These are phyloP conservation scores for Heliosperma pusillum DNA, from an alignment of 148 eudicot species.

Conservation along the genomic window DNA sequence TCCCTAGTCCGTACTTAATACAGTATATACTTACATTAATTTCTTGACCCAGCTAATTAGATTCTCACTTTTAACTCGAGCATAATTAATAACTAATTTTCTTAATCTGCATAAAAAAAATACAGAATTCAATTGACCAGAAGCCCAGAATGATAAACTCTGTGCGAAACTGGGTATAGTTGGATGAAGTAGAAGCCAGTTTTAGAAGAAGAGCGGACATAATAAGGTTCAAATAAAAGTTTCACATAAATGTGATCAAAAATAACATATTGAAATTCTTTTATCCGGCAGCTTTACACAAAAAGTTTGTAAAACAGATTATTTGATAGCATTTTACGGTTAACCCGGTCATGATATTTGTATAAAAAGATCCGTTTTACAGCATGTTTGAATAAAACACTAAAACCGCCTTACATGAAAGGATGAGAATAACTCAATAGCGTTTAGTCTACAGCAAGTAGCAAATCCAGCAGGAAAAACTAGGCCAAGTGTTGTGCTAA, in stretches of 20 bases:
- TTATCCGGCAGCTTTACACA: too few species aligned
- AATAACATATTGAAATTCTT: not conserved
- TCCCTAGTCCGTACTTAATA: not conserved
- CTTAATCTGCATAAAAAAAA: not conserved
- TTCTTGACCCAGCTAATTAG: not conserved
- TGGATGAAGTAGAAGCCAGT: not conserved
- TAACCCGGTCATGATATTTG: too few species aligned
- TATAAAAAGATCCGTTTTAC: too few species aligned
- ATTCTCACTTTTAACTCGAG: not conserved
- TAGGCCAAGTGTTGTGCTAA: conserved; percentile 46
- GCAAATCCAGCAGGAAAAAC: not conserved
- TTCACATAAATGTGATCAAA: not conserved
- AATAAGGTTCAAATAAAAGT: too few species aligned
- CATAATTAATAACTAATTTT: too few species aligned
- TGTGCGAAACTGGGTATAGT: not conserved
- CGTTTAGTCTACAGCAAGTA: too few species aligned
- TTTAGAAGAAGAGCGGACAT: too few species aligned
- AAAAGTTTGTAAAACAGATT: too few species aligned
- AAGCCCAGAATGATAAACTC: not conserved
- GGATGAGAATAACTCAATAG: too few species aligned
- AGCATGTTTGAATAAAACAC: too few species aligned
- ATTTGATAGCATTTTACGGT: too few species aligned
- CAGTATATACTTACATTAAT: not conserved
- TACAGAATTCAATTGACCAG: not conserved
- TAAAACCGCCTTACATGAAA: too few species aligned